Evolutionary conservation across 495 filamentous ascomycete species (phyloP), one percentile per base, ranked within the genome.

Genomic region (Hypoxylon perforatum): DNA sequence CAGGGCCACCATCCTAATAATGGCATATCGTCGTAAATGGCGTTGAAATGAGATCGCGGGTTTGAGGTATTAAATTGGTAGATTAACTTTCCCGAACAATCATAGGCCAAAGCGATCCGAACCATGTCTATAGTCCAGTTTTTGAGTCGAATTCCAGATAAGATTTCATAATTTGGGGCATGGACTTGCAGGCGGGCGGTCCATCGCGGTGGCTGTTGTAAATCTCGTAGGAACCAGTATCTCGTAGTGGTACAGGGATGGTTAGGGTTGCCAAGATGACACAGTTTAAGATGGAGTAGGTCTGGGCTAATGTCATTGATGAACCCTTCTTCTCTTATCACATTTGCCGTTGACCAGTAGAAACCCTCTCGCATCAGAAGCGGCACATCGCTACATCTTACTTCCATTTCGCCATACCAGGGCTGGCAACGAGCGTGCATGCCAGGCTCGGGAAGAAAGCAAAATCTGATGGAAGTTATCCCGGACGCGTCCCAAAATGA

Each of bases 281-380:
- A n/a, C n/a, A n/a, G n/a, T n/a, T n/a, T n/a, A 17, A 28, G 30
- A 49, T 35, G 0, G 12, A n/a, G 18, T 2, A 36, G 17, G 52
- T 41, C 2, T 4, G 25, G 35, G 28, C 11, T n/a, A n/a, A 39
- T 35, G 18, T 45, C 12, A n/a, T 68, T 23, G 23, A 50, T 1
- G 33, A 22, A 58, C 0, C 65, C 65, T 25, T 69, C 59, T 49
- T 69, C 65, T 30, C 28, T 55, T 12, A 63, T 56, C 5, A 71
- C 30, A 23, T 71, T 71, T 19, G 30, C 39, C 11, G 7, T 21
- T 17, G 56, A 44, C 51, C 50, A 71, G 51, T 57, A 19, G 41
- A 71, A 65, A 10, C 69, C 69, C n/a, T 67, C 63, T 28, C 63
- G 55, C 63, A 71, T 71, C 11, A 71, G 36, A 41, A 48, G 60